These are phyloP conservation scores for Globisporangium recalcitrans DNA, from an alignment of 352 stramenopile genomes.

Conservation along the genomic window DNA sequence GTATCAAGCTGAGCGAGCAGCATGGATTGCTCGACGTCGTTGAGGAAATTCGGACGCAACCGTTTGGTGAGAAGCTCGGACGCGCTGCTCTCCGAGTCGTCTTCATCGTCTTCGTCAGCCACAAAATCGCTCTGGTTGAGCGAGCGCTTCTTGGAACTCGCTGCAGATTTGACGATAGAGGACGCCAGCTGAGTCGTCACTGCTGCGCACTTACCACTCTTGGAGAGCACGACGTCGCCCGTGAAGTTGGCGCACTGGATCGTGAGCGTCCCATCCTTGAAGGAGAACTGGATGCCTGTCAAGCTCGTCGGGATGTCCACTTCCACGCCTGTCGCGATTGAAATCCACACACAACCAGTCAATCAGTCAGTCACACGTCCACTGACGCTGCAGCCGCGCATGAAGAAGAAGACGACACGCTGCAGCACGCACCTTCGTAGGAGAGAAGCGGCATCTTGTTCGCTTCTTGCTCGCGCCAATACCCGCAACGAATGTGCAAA, in stretches of 20 bases:
- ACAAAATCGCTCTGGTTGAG: conserved; percentile 29
- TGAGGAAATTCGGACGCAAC: conserved; percentile 51
- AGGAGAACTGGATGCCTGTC: conserved; percentile 61
- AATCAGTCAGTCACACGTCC: neutral
- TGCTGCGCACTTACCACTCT: conserved; percentile 32
- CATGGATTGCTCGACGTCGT: conserved; percentile 54
- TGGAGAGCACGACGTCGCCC: conserved; percentile 59
- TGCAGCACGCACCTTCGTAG: conserved; percentile 50
- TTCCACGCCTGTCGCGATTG: conserved; percentile 40
- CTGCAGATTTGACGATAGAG: conserved; percentile 12
- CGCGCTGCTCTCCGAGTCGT: conserved; percentile 20
- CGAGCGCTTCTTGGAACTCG: conserved; percentile 64
- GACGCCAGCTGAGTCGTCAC: conserved; percentile 23
- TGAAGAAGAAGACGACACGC: neutral
- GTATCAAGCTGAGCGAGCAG: conserved; percentile 47
- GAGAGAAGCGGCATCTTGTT: conserved; percentile 59
- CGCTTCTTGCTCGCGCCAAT: neutral
- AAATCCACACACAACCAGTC: neutral
- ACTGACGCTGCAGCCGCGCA: neutral
- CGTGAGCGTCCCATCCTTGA: conserved; percentile 45
- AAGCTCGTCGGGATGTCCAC: conserved; percentile 63
- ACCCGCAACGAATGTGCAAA: no score
- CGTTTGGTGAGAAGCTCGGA: conserved; percentile 36
- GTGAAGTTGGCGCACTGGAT: conserved; percentile 77
- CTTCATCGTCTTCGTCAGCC: conserved; percentile 30